A percentile compares a stretch with the other conserved stretches of the same genome.
Evolutionary conservation across 768 basidiomycete species (phyloP).

Genomic region (Mrakia hoshinonis): DNA sequence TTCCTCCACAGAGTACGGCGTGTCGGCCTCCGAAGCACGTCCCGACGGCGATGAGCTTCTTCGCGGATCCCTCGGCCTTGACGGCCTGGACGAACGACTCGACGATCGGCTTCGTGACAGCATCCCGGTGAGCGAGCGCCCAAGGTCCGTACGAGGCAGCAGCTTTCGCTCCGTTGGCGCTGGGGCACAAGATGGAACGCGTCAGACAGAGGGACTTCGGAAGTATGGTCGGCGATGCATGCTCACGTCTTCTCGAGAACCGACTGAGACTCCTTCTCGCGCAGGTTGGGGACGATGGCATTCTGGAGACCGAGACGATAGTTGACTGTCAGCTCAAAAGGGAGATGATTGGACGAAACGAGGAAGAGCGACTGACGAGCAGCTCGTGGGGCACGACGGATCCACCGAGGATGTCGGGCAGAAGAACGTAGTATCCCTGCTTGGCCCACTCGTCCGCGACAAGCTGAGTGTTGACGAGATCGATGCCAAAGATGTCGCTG

Average conservation of each 20-base stretch:
- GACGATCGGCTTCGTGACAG: constrained; percentile 39
- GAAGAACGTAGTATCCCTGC: constrained; percentile 38
- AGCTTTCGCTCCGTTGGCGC: constrained; percentile 34
- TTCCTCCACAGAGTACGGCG: constrained; percentile 29
- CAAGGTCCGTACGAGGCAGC: constrained; percentile 40
- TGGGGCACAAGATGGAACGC: neutral
- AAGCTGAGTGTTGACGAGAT: constrained; percentile 36
- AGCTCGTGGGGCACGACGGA: neutral
- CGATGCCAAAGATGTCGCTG: constrained; percentile 39
- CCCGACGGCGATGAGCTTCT: constrained; percentile 40
- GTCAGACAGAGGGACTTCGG: neutral
- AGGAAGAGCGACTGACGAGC: constrained; percentile 9
- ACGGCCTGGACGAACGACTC: constrained; percentile 39
- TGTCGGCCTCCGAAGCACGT: constrained; percentile 31
- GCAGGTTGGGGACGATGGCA: constrained; percentile 39
- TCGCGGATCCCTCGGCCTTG: constrained; percentile 35
- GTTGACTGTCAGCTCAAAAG: no score
- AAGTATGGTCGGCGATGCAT: neutral
- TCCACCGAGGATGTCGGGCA: constrained; percentile 39
- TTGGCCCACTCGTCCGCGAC: constrained; percentile 41
- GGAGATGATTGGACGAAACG: neutral
- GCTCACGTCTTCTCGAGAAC: constrained; percentile 15
- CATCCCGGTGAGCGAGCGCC: constrained; percentile 38
- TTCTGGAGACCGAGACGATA: constrained; percentile 34
- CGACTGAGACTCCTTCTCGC: constrained; percentile 33